Evolutionary conservation across 768 basidiomycete species (phyloP).

Genomic region (Jaapia argillacea): DNA sequence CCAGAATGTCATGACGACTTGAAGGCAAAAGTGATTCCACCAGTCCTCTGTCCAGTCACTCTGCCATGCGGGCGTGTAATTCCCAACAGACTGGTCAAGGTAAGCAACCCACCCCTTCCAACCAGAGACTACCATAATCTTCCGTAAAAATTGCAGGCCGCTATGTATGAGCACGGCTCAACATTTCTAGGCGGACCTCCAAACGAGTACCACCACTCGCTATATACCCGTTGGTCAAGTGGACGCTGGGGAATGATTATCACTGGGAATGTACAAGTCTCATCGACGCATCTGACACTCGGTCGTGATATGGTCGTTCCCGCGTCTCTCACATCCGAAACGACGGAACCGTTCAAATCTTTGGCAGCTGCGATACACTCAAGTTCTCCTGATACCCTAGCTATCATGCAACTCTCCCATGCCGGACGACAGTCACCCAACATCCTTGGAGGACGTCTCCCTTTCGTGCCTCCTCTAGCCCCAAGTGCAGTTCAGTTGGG

Average conservation of each 20-base stretch:
- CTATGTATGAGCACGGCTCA: conserved; percentile 82
- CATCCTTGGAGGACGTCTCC: conserved; percentile 55
- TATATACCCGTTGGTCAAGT: conserved; percentile 70
- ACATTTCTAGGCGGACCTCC: conserved; percentile 60
- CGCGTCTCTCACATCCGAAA: conserved; percentile 25
- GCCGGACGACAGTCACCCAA: conserved; percentile 75
- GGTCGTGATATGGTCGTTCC: conserved; percentile 69
- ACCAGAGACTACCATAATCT: no score
- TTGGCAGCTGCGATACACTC: conserved; percentile 45
- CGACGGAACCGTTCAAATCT: conserved; percentile 36
- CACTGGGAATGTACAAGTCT: conserved; percentile 79
- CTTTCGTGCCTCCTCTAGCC: conserved; percentile 52
- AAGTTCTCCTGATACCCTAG: conserved; percentile 25
- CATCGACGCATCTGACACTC: conserved; percentile 48
- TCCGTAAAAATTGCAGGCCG: no score
- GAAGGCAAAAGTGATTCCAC: no score
- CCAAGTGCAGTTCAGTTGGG: conserved; percentile 57
- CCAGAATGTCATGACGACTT: no score
- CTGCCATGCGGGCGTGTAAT: no score
- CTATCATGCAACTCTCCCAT: conserved; percentile 81
- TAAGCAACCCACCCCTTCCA: no score
- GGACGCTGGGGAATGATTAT: conserved; percentile 83
- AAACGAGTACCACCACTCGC: conserved; percentile 44
- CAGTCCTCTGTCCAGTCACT: no score
- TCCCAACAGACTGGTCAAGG: no score